Evolutionary conservation across 805 yeast genomes (phyloP).

Genomic region (Metschnikowia drakensbergensis): DNA sequence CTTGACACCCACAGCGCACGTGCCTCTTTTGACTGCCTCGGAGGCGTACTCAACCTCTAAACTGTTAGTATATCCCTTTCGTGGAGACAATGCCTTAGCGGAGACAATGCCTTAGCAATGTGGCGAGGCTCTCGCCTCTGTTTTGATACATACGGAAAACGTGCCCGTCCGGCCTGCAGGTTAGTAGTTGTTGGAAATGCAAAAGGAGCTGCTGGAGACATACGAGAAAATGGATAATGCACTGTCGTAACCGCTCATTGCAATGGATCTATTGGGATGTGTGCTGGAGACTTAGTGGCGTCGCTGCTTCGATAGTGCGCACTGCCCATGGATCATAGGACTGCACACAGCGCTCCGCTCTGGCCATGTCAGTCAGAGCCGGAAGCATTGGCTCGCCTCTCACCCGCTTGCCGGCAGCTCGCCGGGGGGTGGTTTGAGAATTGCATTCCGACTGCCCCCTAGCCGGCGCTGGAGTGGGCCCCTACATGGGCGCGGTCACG

Average conservation of each 20-base stretch:
- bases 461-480: too few relatives aligned
- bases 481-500: neutral
- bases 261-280: neutral
- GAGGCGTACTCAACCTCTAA: constrained; percentile 91
- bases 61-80: constrained; percentile 27
- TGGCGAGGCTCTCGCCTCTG: neutral
- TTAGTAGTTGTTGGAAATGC: constrained; percentile 25
- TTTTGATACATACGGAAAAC: constrained; percentile 68
- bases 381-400: too few relatives aligned
- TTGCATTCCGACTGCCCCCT: too few relatives aligned
- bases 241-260: constrained; percentile 98
- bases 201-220: constrained; percentile 30
- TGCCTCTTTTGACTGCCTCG: constrained; percentile 97
- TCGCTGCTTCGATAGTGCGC: constrained; percentile 8
- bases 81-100: neutral
- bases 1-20: constrained; percentile 96
- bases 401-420: too few relatives aligned
- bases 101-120: neutral
- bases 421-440: too few relatives aligned
- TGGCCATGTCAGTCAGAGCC: too few relatives aligned
- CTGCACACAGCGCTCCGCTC: constrained; percentile 1
- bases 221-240: constrained; percentile 95
- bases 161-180: constrained; percentile 91
- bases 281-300: constrained; percentile 4
- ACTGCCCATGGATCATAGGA: neutral